Percentiles rank a stretch among this genome's conserved stretches.
phyloP scores from a whole-genome alignment of 169 alveolate species.

The Cryptosporidium sp. region DNA sequence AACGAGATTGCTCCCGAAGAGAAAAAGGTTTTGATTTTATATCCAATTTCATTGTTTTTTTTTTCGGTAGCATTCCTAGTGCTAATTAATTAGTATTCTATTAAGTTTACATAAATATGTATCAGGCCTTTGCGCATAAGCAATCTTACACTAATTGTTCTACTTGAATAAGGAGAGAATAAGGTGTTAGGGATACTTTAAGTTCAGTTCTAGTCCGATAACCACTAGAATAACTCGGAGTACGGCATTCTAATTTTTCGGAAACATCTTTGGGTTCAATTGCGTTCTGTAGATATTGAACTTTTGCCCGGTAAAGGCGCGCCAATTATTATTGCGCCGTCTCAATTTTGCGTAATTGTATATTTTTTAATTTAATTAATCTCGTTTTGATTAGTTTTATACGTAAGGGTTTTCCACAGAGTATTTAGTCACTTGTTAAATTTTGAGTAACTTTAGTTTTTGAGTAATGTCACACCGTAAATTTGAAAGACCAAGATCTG shows the following conservation, averaged over 20 bases:
- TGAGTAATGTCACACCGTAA: slow-evolving; percentile 98
- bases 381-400: not conserved
- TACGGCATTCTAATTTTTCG: not conserved
- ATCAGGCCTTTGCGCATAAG: not conserved
- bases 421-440: not conserved
- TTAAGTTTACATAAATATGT: not conserved
- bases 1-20: slow-evolving; percentile 41
- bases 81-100: slow-evolving; percentile 12
- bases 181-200: not conserved
- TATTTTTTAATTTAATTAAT: not conserved
- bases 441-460: not conserved
- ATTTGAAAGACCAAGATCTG: slow-evolving; percentile 99
- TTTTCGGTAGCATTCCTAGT: slow-evolving; percentile 54
- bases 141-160: not conserved
- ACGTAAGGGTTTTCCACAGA: not conserved
- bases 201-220: not conserved
- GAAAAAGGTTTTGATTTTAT: slow-evolving; percentile 24
- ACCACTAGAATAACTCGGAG: not conserved
- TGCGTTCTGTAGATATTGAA: not conserved
- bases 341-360: slow-evolving; percentile 11
- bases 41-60: slow-evolving; percentile 55
- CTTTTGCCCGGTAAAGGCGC: not conserved
- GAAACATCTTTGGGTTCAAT: not conserved
- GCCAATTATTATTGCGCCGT: slow-evolving; percentile 3
- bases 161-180: too few species aligned